Base-by-base conservation (phyloP, 2,329 filamentous ascomycete species). In the Geosmithia putterillii region DNA sequence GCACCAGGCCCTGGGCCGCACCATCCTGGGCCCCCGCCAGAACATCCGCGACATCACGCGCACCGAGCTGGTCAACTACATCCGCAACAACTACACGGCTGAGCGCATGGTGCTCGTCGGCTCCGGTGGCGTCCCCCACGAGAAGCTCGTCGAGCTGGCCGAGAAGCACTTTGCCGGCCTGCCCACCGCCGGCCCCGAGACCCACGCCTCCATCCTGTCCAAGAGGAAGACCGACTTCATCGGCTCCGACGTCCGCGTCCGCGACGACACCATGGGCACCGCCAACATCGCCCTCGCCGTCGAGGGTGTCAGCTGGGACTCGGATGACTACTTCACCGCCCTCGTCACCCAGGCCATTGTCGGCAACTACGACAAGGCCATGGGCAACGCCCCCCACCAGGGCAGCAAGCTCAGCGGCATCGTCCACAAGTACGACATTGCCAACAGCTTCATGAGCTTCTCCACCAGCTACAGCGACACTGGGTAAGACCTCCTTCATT, bases 401-500 rank as follows among this genome's bases (percentile, higher is more conserved):
- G 92, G 94, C 58, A 95, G 88, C 85, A 95, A 94, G 78, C 86
- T 98, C 57, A 95, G 87, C 74, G 81, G 83, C 52, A 87, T 92
- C 59, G 83, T 98, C 54, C 86, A 94, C 76, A 82, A 94, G 70
- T 80, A 96, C 71, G 83, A 89, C 65, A 79, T 98, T 49, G 92
- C 92, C 67, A 98, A 95, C 75, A 95, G 89, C 79, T 98, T 95
- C 78, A 98, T 98, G 94, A 94, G 86, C 74, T 98, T 98, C 74
- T 95, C 89, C 52, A 98, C 92, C 54, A 95, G 87, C 76, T 98
- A 98, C 73, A 96, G 89, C 62, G 92, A 98, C 67, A 98, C 92
- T 64, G 92, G 89, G 88, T 95, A 79, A 67, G 81, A 64, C 42
- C 28, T 32, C 9, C 10, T n/a, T n/a, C 36, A 12, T 9, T n/a